Conservation (phyloP, 2,329 filamentous ascomycete genomes). For the Exophiala sp. region DNA sequence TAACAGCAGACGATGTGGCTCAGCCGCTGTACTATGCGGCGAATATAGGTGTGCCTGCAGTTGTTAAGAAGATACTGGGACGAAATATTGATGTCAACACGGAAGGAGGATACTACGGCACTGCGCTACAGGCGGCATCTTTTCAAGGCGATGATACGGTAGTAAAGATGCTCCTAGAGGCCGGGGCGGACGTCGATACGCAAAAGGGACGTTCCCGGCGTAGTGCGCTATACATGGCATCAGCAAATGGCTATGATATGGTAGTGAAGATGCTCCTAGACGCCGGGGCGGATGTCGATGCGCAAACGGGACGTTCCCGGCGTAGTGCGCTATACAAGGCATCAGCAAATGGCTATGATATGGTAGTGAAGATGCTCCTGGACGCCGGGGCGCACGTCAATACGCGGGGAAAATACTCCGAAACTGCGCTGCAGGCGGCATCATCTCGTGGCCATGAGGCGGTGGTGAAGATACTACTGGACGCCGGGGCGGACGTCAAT, state of each 20-base stretch:
- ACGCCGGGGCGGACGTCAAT: constrained; percentile 2
- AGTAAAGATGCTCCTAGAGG: constrained; percentile 15
- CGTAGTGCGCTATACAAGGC: too few relatives aligned
- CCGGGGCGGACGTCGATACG: constrained; percentile 10
- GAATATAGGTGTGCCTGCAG: not conserved
- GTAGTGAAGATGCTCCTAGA: constrained; percentile 17
- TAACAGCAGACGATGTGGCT: too few relatives aligned
- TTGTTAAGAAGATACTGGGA: constrained; percentile 3
- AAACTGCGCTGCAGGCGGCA: constrained; percentile 22
- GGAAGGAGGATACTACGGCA: constrained; percentile 8
- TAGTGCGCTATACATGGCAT: too few relatives aligned
- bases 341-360: too few relatives aligned
- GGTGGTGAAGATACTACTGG: too few relatives aligned
- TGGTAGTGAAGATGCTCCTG: too few relatives aligned
- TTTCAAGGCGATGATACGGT: constrained; percentile 5
- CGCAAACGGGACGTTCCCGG: too few relatives aligned
- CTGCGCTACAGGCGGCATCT: constrained; percentile 23
- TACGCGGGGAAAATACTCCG: not conserved
- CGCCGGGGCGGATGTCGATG: constrained; percentile 5
- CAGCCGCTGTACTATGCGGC: constrained; percentile 12
- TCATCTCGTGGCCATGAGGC: constrained; percentile 23
- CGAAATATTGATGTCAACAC: constrained; percentile 15
- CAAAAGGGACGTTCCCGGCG: too few relatives aligned
- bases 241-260: constrained; percentile 3
- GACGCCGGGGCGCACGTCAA: not conserved